These are phyloP conservation scores for Magnolia sinica DNA, from an alignment of 164 flowering plant genomes.

Conservation along the genomic window DNA sequence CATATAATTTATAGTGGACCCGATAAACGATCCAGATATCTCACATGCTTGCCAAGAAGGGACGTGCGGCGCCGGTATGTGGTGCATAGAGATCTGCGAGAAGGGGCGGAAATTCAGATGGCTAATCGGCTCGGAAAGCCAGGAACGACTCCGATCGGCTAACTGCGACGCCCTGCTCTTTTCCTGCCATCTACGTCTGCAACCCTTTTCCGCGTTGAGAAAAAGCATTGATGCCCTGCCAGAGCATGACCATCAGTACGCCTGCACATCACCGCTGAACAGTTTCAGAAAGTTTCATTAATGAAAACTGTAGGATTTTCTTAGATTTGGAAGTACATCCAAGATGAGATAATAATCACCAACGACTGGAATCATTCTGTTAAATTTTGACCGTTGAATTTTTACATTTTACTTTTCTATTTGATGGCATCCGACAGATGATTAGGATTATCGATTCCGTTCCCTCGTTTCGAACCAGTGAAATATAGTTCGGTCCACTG, in stretches of 20 bases:
- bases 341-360: too few species aligned
- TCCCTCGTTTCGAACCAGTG: too few species aligned
- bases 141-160: not conserved
- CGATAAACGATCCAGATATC: not conserved
- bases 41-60: not conserved
- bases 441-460: too few species aligned
- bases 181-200: not conserved
- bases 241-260: not conserved
- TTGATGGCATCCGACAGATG: too few species aligned
- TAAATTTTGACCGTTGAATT: not conserved
- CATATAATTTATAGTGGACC: too few species aligned
- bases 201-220: not conserved
- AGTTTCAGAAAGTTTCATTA: not conserved
- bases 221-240: not conserved
- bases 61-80: constrained; percentile 36
- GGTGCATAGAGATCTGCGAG: constrained; percentile 8
- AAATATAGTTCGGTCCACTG: too few species aligned
- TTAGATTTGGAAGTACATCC: not conserved
- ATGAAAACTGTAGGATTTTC: not conserved
- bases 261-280: not conserved
- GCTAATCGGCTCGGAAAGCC: constrained; percentile 24
- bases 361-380: not conserved
- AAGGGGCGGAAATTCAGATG: constrained; percentile 49
- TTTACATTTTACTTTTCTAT: too few species aligned
- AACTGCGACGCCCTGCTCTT: not conserved